These are phyloP conservation scores for Sphenostylis stenocarpa DNA, from an alignment of 306 rosid genomes.

Conservation along the genomic window DNA sequence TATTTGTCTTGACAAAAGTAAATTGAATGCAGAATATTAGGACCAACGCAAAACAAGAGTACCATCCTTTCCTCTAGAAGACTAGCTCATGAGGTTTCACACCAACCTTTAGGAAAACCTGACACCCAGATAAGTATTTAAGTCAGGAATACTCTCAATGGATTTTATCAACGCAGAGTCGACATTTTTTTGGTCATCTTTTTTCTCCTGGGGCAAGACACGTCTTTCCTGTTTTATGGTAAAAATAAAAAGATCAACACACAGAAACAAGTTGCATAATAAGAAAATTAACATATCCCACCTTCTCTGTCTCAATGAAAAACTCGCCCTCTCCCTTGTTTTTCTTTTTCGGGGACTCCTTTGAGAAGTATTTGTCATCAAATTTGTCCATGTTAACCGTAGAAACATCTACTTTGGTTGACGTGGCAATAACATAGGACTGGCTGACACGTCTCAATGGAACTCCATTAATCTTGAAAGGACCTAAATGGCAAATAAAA, in stretches of 20 bases:
- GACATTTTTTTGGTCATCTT: slow-evolving; percentile 76
- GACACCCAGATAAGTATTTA: slow-evolving; percentile 71
- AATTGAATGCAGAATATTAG: neutral
- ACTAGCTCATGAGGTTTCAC: slow-evolving; percentile 41
- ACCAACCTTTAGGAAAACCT: slow-evolving; percentile 51
- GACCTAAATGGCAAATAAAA: slow-evolving; percentile 38
- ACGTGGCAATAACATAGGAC: slow-evolving; percentile 63
- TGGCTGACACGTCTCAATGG: slow-evolving; percentile 75
- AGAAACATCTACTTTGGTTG: slow-evolving; percentile 65
- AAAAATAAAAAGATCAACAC: neutral
- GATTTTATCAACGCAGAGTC: slow-evolving; percentile 60
- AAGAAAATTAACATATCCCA: no score
- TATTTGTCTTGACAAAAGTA: no score
- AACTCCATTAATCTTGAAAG: slow-evolving; percentile 70
- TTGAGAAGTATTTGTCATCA: slow-evolving; percentile 64
- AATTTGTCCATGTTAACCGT: slow-evolving; percentile 52
- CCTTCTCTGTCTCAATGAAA: slow-evolving; percentile 64
- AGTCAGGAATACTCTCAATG: slow-evolving; percentile 65
- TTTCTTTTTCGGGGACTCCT: slow-evolving; percentile 55
- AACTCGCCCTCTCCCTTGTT: slow-evolving; percentile 64
- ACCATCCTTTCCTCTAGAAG: slow-evolving; percentile 17
- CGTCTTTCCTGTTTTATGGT: slow-evolving; percentile 56
- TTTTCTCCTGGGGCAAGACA: slow-evolving; percentile 69
- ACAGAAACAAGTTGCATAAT: neutral
- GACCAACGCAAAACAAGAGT: neutral